phyloP scores from a whole-genome alignment of 768 basidiomycete genomes.

The Hortiboletus flavorubellus region DNA sequence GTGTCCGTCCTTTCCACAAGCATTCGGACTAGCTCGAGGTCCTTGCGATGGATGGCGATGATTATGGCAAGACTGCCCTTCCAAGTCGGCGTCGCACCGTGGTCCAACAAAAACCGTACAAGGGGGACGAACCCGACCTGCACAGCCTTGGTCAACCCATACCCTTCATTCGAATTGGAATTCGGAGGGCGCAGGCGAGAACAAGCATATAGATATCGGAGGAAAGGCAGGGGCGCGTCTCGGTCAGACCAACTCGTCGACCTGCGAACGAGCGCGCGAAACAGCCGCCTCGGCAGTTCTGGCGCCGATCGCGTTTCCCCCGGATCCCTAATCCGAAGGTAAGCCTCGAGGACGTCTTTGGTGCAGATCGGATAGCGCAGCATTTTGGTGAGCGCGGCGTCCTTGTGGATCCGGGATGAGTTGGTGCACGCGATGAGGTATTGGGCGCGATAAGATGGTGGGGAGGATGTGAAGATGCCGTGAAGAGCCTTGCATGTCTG shows the following conservation, averaged over 20 bases:
- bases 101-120: conserved; percentile 62
- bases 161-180: conserved; percentile 71
- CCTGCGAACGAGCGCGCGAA: conserved; percentile 46
- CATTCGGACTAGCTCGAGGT: conserved; percentile 65
- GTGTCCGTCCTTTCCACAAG: conserved; percentile 61
- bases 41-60: conserved; percentile 70
- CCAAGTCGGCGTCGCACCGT: conserved; percentile 65
- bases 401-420: conserved; percentile 12
- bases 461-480: conserved; percentile 51
- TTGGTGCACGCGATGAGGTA: conserved; percentile 51
- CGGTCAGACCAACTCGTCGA: conserved; percentile 40
- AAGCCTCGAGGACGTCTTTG: conserved; percentile 41
- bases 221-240: conserved; percentile 61
- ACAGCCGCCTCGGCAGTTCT: conserved; percentile 65
- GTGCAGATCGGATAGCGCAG: conserved; percentile 44
- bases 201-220: conserved; percentile 51
- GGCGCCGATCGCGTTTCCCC: conserved; percentile 19
- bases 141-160: conserved; percentile 78
- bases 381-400: conserved; percentile 39
- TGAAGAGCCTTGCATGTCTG: conserved; percentile 51
- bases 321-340: conserved; percentile 32
- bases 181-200: conserved; percentile 43
- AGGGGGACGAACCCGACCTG: conserved; percentile 61
- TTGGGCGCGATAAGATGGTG: conserved; percentile 57
- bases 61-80: conserved; percentile 65